Evolutionary conservation across 2,329 filamentous ascomycete genomes (phyloP).

Genomic region (Pleomassaria siparia): DNA sequence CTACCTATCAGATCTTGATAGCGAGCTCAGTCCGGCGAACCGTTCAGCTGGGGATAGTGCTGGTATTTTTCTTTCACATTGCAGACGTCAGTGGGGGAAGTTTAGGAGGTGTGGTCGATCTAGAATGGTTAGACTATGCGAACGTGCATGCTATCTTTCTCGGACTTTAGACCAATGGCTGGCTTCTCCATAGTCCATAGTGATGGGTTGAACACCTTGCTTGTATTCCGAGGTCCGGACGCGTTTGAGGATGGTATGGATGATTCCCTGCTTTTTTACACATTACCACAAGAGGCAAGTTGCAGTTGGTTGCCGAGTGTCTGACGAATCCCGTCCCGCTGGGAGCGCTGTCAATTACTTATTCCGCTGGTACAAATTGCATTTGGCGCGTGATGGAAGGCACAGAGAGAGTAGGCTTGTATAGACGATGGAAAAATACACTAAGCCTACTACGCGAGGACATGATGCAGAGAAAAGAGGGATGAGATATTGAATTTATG

Average conservation of each 20-base stretch:
- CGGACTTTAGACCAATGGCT: conserved; percentile 5
- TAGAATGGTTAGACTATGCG: too few relatives aligned
- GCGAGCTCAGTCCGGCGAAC: too few relatives aligned
- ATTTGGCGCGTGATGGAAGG: conserved; percentile 11
- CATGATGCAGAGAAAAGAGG: background rate
- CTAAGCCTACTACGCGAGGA: background rate
- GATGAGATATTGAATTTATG: background rate
- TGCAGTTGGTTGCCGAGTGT: conserved; percentile 6
- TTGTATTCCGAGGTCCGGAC: conserved; percentile 6
- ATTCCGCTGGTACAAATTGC: conserved; percentile 11
- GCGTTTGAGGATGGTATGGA: conserved; percentile 10
- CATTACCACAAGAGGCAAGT: conserved; percentile 7
- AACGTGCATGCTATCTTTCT: too few relatives aligned
- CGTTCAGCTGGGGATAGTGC: too few relatives aligned
- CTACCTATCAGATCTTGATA: too few relatives aligned
- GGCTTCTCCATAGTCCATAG: conserved; percentile 8
- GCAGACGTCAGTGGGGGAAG: too few relatives aligned
- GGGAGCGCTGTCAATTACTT: conserved; percentile 6
- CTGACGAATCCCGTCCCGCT: conserved; percentile 9
- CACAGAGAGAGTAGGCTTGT: background rate
- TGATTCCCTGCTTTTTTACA: conserved; percentile 8
- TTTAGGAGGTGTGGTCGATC: too few relatives aligned
- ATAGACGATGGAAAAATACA: background rate
- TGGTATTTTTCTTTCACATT: too few relatives aligned
- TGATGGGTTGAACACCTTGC: conserved; percentile 6